Base-by-base conservation (phyloP, 169 alveolate genomes). In the Sarcocystis neurona region DNA sequence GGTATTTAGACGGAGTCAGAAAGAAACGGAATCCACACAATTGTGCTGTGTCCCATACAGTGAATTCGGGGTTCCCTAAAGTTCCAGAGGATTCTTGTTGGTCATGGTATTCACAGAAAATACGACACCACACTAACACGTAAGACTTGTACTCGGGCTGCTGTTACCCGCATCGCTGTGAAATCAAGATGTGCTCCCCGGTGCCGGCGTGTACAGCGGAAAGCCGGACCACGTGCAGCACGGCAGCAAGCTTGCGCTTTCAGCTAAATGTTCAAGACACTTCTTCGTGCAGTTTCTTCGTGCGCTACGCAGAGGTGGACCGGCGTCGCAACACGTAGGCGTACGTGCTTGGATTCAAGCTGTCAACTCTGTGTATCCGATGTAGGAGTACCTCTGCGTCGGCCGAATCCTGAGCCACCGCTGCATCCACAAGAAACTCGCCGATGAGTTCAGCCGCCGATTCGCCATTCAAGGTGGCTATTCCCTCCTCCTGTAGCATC, bases 401-500 rank as follows among this genome's bases (percentile, higher is more conserved):
- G 18, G 58, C 1, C 1, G 70, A 85, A 46, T 74, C 77, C 23
- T 70, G 44, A 2, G 90, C 75, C 37, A 86, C 79, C 30, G 86
- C 90, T 3, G 70, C 85, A 41, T 86, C 90, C 32, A 58, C 27
- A 34, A 86, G 58, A 39, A 86, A 86, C 37, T 79, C 79, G 85
- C 90, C 90, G 46, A 86, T 86, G 48, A 86, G 85, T 39, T 86
- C 90, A 47, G 27, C 10, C 0, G 90, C 90, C 32, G 58, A 37
- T 0, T 32, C 68, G 18, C 72, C 86, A 0, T 23, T 48, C 44
- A 30, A 60, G 12, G 58, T 58, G 48, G 85, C 82, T 4, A 72
- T 12, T n/a, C 82, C 74, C 48, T 86, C 90, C n/a, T 70, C 90
- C 66, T 86, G 84, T 79, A 86, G 90, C 90, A 86, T 86, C 44